Conservation (phyloP, 306 rosid genomes). For the Glycine latifolia region DNA sequence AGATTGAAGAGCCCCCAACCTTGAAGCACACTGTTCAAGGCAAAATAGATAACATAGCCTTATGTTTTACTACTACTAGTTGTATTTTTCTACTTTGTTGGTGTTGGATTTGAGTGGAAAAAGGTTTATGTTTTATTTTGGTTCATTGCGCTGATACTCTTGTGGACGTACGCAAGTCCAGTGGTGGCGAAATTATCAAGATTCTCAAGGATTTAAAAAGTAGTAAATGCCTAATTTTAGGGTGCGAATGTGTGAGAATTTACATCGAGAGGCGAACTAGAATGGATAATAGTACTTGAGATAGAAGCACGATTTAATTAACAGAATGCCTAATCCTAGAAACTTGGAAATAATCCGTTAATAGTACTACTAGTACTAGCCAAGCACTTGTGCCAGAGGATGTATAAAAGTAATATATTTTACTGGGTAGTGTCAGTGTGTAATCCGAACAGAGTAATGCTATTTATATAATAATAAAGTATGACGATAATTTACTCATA, state of each 20-base stretch:
- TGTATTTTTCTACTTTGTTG: background rate
- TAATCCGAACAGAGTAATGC: background rate
- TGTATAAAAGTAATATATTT: background rate
- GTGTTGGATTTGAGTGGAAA: background rate
- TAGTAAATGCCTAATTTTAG: background rate
- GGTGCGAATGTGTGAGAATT: background rate
- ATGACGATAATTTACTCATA: background rate
- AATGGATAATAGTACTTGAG: background rate
- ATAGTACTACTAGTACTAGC: too few relatives aligned
- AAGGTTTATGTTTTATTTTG: background rate
- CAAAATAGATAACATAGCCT: background rate
- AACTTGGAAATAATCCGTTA: constrained; percentile 29
- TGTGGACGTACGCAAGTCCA: too few relatives aligned
- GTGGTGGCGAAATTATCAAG: too few relatives aligned
- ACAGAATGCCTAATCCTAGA: constrained; percentile 12
- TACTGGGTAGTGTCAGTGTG: background rate
- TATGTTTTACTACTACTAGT: background rate
- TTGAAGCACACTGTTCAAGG: constrained; percentile 50
- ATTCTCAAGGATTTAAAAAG: too few relatives aligned
- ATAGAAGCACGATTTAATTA: background rate
- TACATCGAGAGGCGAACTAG: background rate
- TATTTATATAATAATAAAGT: background rate
- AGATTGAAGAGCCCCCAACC: constrained; percentile 37
- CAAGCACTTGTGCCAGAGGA: background rate
- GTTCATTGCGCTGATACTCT: background rate